Percentiles rank a stretch among this genome's conserved stretches.
Evolutionary conservation across 139 green algal species (phyloP).

Genomic region (Chlamydomonas urium): DNA sequence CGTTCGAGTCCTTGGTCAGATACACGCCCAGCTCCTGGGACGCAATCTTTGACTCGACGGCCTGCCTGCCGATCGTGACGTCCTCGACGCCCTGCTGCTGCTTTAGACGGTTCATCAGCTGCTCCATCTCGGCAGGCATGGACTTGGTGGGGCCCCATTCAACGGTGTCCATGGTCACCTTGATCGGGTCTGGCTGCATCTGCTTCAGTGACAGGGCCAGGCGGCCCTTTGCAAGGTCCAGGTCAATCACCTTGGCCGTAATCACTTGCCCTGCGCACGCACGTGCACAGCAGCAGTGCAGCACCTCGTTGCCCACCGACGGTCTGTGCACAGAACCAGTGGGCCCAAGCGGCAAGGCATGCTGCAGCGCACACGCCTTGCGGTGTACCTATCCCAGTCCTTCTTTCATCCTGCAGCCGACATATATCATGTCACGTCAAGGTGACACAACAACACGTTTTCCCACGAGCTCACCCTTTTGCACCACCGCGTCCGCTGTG

Average conservation of each 20-base stretch:
- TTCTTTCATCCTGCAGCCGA: no score
- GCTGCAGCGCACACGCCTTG: no score
- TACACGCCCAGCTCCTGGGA: slow-evolving; percentile 10
- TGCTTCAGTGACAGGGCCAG: slow-evolving; percentile 38
- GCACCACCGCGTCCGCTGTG: slow-evolving; percentile 24
- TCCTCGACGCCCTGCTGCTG: neutral
- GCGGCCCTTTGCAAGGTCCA: slow-evolving; percentile 25
- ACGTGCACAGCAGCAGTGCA: no score
- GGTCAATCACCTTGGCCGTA: slow-evolving; percentile 21
- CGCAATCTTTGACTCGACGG: slow-evolving; percentile 3
- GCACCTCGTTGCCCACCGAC: no score
- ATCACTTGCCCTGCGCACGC: slow-evolving; percentile 23
- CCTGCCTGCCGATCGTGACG: neutral
- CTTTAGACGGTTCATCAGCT: neutral
- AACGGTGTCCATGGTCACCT: slow-evolving; percentile 6
- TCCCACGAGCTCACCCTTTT: neutral
- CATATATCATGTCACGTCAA: no score
- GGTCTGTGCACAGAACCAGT: no score
- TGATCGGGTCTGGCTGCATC: slow-evolving; percentile 14
- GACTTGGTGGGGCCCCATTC: neutral
- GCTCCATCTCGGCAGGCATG: neutral
- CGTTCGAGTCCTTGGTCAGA: slow-evolving; percentile 5
- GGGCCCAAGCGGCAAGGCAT: no score
- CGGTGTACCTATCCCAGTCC: no score
- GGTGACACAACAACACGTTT: no score